Evolutionary conservation across 495 filamentous ascomycete species (phyloP).

Genomic region (Aspergillus homomorphus): DNA sequence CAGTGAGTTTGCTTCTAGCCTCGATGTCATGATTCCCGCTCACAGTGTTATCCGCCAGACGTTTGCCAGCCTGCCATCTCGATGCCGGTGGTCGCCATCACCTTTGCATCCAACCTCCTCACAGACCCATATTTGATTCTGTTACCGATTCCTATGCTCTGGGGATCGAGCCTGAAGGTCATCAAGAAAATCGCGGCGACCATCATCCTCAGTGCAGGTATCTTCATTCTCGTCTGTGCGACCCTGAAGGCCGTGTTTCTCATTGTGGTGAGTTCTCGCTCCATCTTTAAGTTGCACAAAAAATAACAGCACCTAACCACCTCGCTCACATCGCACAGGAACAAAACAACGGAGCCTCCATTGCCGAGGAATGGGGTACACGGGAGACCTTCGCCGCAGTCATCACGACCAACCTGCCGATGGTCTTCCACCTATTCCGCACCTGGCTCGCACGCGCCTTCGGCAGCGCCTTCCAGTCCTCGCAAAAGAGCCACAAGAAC

Average conservation of each 20-base stretch:
- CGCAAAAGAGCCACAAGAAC: conserved; percentile 25
- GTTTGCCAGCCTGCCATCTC: conserved; percentile 50
- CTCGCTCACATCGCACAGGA: conserved; percentile 26
- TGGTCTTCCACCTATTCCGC: conserved; percentile 51
- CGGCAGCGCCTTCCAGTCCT: conserved; percentile 28
- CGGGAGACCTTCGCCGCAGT: conserved; percentile 53
- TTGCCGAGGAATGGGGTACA: conserved; percentile 49
- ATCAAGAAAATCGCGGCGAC: conserved; percentile 47
- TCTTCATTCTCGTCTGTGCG: conserved; percentile 48
- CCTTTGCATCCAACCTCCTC: conserved; percentile 44
- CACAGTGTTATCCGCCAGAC: conserved; percentile 26
- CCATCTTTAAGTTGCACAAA: background rate
- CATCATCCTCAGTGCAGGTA: conserved; percentile 46
- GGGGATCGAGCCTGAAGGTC: conserved; percentile 41
- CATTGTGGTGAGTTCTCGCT: conserved; percentile 31
- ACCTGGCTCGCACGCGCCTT: conserved; percentile 39
- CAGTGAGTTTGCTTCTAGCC: conserved; percentile 28
- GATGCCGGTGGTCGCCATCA: conserved; percentile 41
- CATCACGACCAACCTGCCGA: conserved; percentile 50
- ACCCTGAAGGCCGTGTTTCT: conserved; percentile 48
- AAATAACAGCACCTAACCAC: background rate
- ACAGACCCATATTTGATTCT: conserved; percentile 54
- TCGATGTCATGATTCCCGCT: background rate
- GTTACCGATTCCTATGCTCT: conserved; percentile 54
- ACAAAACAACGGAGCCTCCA: conserved; percentile 43